phyloP scores from a whole-genome alignment of 495 filamentous ascomycete species.

The Penicillium ochrochloron region DNA sequence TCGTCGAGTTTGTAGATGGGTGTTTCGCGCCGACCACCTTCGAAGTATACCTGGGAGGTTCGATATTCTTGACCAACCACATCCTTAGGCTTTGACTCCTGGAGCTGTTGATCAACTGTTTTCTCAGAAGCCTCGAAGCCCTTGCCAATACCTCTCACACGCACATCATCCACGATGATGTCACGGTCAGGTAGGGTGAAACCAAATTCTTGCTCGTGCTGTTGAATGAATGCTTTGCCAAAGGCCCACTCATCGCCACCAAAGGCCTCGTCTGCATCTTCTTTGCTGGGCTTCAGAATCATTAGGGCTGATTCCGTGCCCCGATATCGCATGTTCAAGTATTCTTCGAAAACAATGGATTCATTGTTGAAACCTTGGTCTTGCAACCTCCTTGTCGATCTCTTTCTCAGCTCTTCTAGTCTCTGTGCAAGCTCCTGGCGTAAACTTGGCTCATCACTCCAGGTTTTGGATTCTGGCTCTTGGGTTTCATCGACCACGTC shows the following conservation, averaged over 20 bases:
- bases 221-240: constrained; percentile 78
- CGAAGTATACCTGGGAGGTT: constrained; percentile 45
- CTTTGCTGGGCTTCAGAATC: constrained; percentile 52
- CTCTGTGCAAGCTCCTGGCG: constrained; percentile 24
- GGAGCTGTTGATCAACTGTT: constrained; percentile 86
- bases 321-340: constrained; percentile 55
- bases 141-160: constrained; percentile 82
- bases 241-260: constrained; percentile 63
- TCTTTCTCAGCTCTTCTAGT: constrained; percentile 26
- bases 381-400: constrained; percentile 23
- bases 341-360: constrained; percentile 47
- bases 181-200: constrained; percentile 83
- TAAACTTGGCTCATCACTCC: constrained; percentile 19
- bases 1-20: constrained; percentile 82
- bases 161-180: constrained; percentile 91
- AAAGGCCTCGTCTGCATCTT: constrained; percentile 23
- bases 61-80: constrained; percentile 38
- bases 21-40: constrained; percentile 69
- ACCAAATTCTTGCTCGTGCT: constrained; percentile 93
- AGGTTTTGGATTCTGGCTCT: constrained; percentile 73
- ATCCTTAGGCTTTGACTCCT: constrained; percentile 58
- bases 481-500: constrained; percentile 94
- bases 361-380: constrained; percentile 41
- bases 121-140: constrained; percentile 64
- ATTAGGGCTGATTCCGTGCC: constrained; percentile 56